phyloP scores from a whole-genome alignment of 2,329 filamentous ascomycete species.

The Sphaerostilbella broomeana region DNA sequence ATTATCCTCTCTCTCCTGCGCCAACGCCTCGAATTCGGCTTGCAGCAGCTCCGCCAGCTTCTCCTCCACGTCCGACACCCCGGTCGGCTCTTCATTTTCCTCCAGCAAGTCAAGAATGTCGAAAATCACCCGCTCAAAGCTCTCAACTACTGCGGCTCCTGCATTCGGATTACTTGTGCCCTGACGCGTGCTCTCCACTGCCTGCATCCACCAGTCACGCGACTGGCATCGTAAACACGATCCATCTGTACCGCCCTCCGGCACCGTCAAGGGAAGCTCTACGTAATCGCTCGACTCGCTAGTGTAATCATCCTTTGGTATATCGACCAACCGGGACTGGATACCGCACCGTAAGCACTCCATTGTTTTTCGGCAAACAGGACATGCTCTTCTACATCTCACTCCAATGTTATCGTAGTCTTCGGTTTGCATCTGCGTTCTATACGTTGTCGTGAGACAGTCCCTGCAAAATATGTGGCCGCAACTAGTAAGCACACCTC shows the following conservation, averaged over 20 bases:
- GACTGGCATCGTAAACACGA: slow-evolving; percentile 16
- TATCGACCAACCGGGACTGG: not conserved
- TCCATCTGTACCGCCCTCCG: not conserved
- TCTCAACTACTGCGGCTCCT: too few species aligned
- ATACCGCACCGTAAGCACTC: slow-evolving; percentile 1
- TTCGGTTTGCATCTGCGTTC: not conserved
- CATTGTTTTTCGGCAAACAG: not conserved
- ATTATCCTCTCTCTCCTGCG: not conserved
- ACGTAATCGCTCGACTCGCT: not conserved
- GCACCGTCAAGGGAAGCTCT: not conserved
- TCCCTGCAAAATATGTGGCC: slow-evolving; percentile 19
- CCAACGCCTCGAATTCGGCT: slow-evolving; percentile 12
- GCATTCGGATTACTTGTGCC: slow-evolving; percentile 3
- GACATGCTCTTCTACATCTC: not conserved
- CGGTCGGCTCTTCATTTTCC: not conserved
- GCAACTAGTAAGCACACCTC: slow-evolving; percentile 15
- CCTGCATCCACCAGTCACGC: not conserved
- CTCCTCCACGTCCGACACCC: not conserved
- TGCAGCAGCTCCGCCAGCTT: slow-evolving; percentile 10
- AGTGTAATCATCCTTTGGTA: not conserved
- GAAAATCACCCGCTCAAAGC: slow-evolving; percentile 17
- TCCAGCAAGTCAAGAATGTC: slow-evolving; percentile 12
- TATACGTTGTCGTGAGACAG: slow-evolving; percentile 6
- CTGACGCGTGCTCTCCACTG: slow-evolving; percentile 5
- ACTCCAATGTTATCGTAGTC: too few species aligned